Percentiles rank a stretch among this genome's conserved stretches.
Evolutionary conservation across 176 grass and related monocot genomes (phyloP).

Genomic region (Oryza coarctata): DNA sequence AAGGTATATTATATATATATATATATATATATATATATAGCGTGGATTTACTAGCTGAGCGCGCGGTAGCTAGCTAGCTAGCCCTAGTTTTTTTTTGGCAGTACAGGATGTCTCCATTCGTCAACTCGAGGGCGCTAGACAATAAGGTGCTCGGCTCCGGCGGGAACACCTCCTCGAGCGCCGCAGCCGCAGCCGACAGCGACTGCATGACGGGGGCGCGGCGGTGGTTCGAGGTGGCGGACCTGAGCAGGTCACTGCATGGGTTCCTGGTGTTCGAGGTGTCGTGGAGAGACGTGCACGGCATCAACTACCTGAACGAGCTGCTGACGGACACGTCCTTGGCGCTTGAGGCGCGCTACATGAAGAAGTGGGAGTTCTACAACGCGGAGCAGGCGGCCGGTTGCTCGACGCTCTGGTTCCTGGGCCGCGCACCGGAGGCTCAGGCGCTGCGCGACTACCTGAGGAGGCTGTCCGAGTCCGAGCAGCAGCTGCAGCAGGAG

Average conservation of each 20-base stretch:
- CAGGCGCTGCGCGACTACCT: constrained; percentile 47
- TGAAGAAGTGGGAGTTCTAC: constrained; percentile 94
- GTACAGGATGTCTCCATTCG: constrained; percentile 95
- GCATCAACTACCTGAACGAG: constrained; percentile 93
- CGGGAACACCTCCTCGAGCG: neutral
- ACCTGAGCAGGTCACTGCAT: constrained; percentile 54
- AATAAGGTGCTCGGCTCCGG: constrained; percentile 10
- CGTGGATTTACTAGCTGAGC: too few species aligned
- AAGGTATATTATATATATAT: too few species aligned
- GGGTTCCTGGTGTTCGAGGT: constrained; percentile 94
- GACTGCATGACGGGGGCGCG: constrained; percentile 10
- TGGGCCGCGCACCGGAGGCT: constrained; percentile 39
- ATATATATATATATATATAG: too few species aligned
- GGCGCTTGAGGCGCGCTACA: constrained; percentile 78
- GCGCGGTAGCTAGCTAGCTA: neutral
- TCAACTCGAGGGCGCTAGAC: constrained; percentile 43
- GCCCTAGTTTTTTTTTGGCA: constrained; percentile 27
- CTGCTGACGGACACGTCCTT: constrained; percentile 80
- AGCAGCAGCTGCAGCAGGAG: neutral
- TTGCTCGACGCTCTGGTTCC: constrained; percentile 56
- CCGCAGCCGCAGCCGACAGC: neutral
- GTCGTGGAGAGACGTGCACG: constrained; percentile 76
- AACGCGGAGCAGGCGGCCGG: constrained; percentile 70
- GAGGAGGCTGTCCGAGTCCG: constrained; percentile 15
- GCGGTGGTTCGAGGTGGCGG: constrained; percentile 51